phyloP scores from a whole-genome alignment of 2,329 filamentous ascomycete genomes.

The Eutypa lata region DNA sequence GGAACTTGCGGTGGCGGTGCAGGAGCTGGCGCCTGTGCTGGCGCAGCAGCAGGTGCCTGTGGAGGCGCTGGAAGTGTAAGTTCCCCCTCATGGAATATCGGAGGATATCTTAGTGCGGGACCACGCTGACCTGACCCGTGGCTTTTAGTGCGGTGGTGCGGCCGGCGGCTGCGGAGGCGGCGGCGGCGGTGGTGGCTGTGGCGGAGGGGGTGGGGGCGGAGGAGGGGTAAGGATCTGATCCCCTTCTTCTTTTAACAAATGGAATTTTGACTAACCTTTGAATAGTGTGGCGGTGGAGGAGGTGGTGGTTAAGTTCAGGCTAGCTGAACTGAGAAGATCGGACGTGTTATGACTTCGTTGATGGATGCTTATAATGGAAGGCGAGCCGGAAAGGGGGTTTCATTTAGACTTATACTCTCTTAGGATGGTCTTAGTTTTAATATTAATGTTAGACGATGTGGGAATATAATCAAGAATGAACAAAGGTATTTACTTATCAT shows the following conservation, averaged over 20 bases:
- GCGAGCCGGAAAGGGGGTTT: too few relatives aligned
- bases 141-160: constrained; percentile 19
- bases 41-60: constrained; percentile 18
- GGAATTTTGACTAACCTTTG: neutral
- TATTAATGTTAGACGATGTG: too few relatives aligned
- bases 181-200: constrained; percentile 30
- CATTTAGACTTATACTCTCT: too few relatives aligned
- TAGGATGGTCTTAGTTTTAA: too few relatives aligned
- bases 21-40: constrained; percentile 39
- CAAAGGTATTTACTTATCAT: too few relatives aligned
- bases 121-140: neutral
- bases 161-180: constrained; percentile 16
- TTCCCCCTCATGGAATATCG: neutral
- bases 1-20: constrained; percentile 46
- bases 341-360: neutral
- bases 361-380: neutral
- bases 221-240: constrained; percentile 10
- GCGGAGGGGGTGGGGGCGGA: constrained; percentile 10
- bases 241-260: neutral
- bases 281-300: constrained; percentile 17
- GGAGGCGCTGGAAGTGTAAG: constrained; percentile 27
- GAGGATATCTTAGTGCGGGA: neutral
- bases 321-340: neutral
- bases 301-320: constrained; percentile 2
- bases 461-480: too few relatives aligned